phyloP scores from a whole-genome alignment of 2,329 filamentous ascomycete species.

The Arthrobotrys entomopaga region DNA sequence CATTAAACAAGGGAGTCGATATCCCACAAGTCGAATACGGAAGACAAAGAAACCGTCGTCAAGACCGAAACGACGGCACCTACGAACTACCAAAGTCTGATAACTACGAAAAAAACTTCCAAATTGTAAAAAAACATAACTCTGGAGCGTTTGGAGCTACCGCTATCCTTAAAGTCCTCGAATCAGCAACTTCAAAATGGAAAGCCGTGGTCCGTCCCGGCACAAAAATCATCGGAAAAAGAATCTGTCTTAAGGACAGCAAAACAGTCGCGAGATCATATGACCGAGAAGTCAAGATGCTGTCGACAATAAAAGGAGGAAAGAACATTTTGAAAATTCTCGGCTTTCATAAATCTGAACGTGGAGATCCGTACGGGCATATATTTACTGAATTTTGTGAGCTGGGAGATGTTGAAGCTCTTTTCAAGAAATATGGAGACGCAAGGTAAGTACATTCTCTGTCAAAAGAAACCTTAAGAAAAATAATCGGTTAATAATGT shows the following conservation, averaged over 20 bases:
- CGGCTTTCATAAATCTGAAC: conserved; percentile 1
- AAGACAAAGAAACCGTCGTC: no score
- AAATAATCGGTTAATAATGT: no score
- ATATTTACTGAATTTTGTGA: conserved; percentile 35
- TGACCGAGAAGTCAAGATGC: conserved; percentile 12
- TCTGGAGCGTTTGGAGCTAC: conserved; percentile 32
- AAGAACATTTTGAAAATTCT: conserved; percentile 14
- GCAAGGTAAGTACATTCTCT: not conserved
- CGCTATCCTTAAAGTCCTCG: conserved; percentile 16
- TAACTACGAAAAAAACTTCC: not conserved
- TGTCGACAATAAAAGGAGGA: not conserved
- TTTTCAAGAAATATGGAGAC: not conserved
- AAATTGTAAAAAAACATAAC: conserved; percentile 9
- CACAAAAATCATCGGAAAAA: conserved; percentile 26
- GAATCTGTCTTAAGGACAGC: conserved; percentile 13
- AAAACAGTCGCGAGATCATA: not conserved
- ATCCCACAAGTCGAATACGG: no score
- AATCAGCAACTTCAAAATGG: conserved; percentile 14
- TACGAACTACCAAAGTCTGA: conserved; percentile 22
- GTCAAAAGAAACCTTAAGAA: not conserved
- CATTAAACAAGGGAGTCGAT: no score
- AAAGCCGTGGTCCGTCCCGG: not conserved
- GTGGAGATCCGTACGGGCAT: conserved; percentile 24
- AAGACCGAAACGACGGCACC: not conserved
- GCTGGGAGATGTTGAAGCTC: conserved; percentile 25